These are phyloP conservation scores for Ehretia macrophylla DNA, from an alignment of 257 asterid genomes.

Conservation along the genomic window DNA sequence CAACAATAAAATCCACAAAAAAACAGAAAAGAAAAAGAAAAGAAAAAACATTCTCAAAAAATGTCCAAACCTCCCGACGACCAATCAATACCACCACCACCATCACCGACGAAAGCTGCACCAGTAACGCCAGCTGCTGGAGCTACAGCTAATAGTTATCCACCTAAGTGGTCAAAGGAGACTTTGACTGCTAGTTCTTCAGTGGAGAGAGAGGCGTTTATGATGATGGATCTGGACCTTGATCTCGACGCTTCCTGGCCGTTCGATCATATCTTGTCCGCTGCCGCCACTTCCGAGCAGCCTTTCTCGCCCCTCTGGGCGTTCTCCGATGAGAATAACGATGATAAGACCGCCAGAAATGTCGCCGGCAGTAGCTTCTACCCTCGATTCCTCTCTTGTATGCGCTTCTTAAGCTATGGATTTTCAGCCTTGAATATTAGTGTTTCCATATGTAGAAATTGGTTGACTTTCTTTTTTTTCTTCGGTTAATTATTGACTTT, in stretches of 20 bases:
- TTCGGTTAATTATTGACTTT: background rate
- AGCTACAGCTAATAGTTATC: background rate
- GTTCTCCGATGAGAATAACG: constrained; percentile 58
- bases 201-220: background rate
- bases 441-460: background rate
- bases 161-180: constrained; percentile 9
- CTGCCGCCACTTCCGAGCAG: constrained; percentile 53
- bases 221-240: constrained; percentile 71
- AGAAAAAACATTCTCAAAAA: background rate
- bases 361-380: constrained; percentile 32
- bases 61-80: constrained; percentile 50
- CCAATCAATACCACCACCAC: background rate
- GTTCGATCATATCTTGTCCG: constrained; percentile 73
- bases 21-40: background rate
- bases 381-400: constrained; percentile 48
- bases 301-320: constrained; percentile 87
- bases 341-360: constrained; percentile 12
- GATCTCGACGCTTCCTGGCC: constrained; percentile 73
- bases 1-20: background rate
- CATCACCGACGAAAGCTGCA: no score
- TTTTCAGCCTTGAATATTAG: background rate
- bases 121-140: no score
- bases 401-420: constrained; percentile 10
- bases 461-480: background rate
- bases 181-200: background rate